Conservation (phyloP, 331 rosid species). For the Phaseolus coccineus region DNA sequence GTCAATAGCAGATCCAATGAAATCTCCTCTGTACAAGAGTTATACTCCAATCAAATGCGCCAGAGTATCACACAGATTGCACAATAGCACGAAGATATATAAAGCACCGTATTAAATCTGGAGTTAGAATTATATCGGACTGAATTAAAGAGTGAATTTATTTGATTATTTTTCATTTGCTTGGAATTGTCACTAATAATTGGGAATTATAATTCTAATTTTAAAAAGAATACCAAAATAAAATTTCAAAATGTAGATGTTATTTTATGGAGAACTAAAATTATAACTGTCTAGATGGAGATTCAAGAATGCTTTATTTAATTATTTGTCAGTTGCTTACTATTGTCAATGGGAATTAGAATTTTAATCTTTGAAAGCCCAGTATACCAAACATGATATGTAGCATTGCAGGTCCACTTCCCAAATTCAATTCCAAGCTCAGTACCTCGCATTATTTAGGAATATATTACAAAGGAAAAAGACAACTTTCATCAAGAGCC, state of each 20-base stretch:
- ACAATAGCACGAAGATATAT: background rate
- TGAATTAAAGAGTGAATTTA: background rate
- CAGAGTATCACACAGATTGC: background rate
- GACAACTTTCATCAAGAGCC: background rate
- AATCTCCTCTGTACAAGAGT: background rate
- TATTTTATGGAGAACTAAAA: background rate
- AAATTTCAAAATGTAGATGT: background rate
- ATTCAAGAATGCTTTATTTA: background rate
- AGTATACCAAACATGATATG: background rate
- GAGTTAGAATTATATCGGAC: slow-evolving; percentile 15
- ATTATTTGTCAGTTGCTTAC: background rate
- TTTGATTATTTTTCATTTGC: background rate
- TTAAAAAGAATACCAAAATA: background rate
- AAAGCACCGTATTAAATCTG: background rate
- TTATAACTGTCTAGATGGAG: background rate
- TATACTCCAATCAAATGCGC: slow-evolving; percentile 5
- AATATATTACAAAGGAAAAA: background rate
- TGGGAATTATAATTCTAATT: background rate
- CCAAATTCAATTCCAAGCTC: background rate
- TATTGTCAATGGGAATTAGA: background rate
- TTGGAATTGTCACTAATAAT: background rate
- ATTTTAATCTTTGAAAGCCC: background rate
- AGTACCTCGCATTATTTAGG: background rate
- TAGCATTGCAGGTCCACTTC: background rate
- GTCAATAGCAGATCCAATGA: slow-evolving; percentile 2